A percentile compares a stretch with the other conserved stretches of the same genome.
These are phyloP conservation scores for Lactarius vividus DNA, from an alignment of 768 basidiomycete species.

Conservation along the genomic window DNA sequence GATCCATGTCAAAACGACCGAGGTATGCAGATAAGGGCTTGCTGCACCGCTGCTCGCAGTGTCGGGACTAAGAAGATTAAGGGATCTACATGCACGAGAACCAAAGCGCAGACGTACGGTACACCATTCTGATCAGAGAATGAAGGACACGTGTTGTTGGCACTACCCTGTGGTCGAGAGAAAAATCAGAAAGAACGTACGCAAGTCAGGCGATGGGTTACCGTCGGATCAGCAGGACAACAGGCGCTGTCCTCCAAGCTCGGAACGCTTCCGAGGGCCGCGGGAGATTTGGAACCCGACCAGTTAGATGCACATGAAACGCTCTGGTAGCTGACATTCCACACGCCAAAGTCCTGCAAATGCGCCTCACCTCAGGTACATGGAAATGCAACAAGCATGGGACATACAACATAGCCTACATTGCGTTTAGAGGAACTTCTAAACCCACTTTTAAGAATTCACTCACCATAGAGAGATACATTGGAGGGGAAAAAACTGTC, in stretches of 20 bases:
- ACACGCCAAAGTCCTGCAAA: constrained; percentile 77
- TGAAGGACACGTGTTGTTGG: constrained; percentile 57
- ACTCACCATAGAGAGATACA: constrained; percentile 57
- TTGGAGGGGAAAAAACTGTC: constrained; percentile 74
- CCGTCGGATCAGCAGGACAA: constrained; percentile 69
- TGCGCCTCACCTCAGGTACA: background rate
- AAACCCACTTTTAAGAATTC: background rate
- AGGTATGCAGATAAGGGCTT: background rate
- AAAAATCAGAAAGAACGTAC: background rate
- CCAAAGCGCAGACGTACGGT: constrained; percentile 46
- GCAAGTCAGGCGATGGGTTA: constrained; percentile 32
- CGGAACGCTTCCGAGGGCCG: constrained; percentile 67
- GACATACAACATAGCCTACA: constrained; percentile 42
- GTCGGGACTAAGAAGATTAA: constrained; percentile 32
- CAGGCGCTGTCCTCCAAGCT: constrained; percentile 58
- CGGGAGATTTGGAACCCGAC: constrained; percentile 55
- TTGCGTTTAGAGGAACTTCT: background rate
- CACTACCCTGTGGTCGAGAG: constrained; percentile 18
- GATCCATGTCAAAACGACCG: constrained; percentile 3
- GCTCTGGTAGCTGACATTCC: constrained; percentile 72
- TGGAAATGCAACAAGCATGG: background rate
- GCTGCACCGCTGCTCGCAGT: constrained; percentile 27
- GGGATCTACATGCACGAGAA: constrained; percentile 12
- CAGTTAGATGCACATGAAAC: constrained; percentile 62
- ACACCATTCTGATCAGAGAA: constrained; percentile 66